Conservation (phyloP, 2,329 filamentous ascomycete species). For the Neonectria sp. region DNA sequence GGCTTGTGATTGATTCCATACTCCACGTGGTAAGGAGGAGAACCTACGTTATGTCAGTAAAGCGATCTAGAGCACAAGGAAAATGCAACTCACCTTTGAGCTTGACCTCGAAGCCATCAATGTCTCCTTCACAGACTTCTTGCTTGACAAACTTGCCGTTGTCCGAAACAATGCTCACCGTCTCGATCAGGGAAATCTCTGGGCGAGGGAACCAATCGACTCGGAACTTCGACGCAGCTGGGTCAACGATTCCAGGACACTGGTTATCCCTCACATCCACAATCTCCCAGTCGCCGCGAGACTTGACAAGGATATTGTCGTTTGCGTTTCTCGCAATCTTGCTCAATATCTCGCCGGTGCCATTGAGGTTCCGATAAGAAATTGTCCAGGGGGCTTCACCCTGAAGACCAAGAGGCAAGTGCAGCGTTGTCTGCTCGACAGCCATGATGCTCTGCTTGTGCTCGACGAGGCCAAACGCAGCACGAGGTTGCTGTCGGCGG, state of each 20-base stretch:
- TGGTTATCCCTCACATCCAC: conserved; percentile 82
- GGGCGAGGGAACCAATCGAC: conserved; percentile 91
- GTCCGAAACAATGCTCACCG: conserved; percentile 69
- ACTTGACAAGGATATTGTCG: conserved; percentile 75
- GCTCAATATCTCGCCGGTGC: conserved; percentile 61
- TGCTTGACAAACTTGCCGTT: conserved; percentile 77
- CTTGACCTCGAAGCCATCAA: conserved; percentile 87
- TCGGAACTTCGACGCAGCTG: conserved; percentile 80
- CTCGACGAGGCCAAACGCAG: conserved; percentile 87
- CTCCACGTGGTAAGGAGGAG: conserved; percentile 85
- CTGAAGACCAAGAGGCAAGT: conserved; percentile 86
- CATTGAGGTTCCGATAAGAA: conserved; percentile 78
- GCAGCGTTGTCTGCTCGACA: conserved; percentile 81
- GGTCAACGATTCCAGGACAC: conserved; percentile 87
- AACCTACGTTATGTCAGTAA: conserved; percentile 65
- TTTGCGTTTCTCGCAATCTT: conserved; percentile 72
- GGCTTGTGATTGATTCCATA: conserved; percentile 86
- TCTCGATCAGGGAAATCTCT: conserved; percentile 75
- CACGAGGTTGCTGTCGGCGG: conserved; percentile 89
- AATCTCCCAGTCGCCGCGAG: conserved; percentile 85
- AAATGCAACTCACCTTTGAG: conserved; percentile 74
- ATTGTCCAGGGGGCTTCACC: conserved; percentile 90
- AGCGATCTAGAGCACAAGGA: background rate
- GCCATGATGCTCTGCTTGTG: conserved; percentile 82
- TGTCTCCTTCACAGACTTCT: conserved; percentile 94